Conservation (phyloP, 345 rosid genomes). For the Nasturtium officinale region DNA sequence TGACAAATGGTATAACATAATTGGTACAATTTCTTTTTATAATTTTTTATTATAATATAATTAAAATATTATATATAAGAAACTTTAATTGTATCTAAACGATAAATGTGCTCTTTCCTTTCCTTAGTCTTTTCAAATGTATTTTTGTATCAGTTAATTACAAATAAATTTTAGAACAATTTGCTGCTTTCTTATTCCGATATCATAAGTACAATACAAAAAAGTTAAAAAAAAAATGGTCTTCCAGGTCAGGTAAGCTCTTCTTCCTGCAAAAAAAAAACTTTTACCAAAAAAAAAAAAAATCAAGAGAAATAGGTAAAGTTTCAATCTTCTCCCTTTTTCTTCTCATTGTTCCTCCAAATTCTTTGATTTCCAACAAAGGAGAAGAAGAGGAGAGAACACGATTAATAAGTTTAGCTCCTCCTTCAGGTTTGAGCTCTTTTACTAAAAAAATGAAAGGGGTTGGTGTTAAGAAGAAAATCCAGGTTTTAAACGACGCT, state of each 20-base stretch:
- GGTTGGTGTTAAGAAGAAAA: slow-evolving; percentile 32
- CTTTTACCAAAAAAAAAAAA: neutral
- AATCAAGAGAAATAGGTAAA: slow-evolving; percentile 31
- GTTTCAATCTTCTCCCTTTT: slow-evolving; percentile 27
- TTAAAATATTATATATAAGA: too few relatives aligned
- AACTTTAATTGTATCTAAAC: too few relatives aligned
- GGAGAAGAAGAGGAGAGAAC: slow-evolving; percentile 14
- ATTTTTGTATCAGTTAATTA: too few relatives aligned
- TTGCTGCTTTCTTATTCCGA: neutral
- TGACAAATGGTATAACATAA: too few relatives aligned
- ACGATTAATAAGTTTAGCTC: slow-evolving; percentile 19
- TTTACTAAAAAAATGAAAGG: slow-evolving; percentile 38
- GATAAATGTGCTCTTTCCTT: too few relatives aligned
- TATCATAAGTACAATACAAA: neutral
- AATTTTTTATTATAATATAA: too few relatives aligned
- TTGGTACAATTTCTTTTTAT: too few relatives aligned
- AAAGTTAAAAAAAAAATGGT: slow-evolving; percentile 15
- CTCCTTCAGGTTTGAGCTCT: neutral
- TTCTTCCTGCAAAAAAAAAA: slow-evolving; percentile 22
- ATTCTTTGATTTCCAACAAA: slow-evolving; percentile 1
- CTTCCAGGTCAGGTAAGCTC: slow-evolving; percentile 39
- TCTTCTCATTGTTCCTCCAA: neutral
- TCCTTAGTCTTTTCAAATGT: too few relatives aligned
- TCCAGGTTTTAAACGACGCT: slow-evolving; percentile 27
- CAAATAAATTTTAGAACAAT: too few relatives aligned